Evolutionary conservation across 2,329 filamentous ascomycete species (phyloP), one percentile per base, ranked within the genome.

Genomic region (Xylariomycetidae sp.): DNA sequence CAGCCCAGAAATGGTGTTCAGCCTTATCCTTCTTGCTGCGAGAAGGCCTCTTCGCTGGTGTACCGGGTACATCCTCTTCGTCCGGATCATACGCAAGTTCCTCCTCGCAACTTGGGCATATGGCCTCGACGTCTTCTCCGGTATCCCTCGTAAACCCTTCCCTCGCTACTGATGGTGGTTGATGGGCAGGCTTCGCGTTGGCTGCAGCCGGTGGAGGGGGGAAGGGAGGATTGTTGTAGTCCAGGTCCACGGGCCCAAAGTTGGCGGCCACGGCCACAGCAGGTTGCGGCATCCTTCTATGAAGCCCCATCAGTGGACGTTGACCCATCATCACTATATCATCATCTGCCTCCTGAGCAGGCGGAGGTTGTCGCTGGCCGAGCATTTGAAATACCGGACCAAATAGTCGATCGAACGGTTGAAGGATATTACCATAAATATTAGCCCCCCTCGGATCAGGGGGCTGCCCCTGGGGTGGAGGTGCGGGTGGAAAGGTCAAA

Each of bases 1-100:
- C 72, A 1, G 92, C 83, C 88, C 89, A 97, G 42, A 97, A 90
- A 50, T 95, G 85, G 53, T 86, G 81, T 60, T 94, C 88, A 15
- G 70, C 72, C 6, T 66, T 61, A 14, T 70, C 64, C 49, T 72
- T 79, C 30, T 64, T 63, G 25, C 63, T 70, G 13, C 64, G 59
- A 18, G 58, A 49, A n/a, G n/a, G n/a, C 40, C 62, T 70, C 51
- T 63, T 65, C 3, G 50, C 31, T 0, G 58, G 54, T 5, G 53
- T 51, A 14, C 42, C 42, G 19, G 49, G 42, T 16, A 53, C 49
- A 25, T 65, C 61, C 1, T 64, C 55, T 4, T 31, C 50, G 26
- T 58, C 54, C 0, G 78, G 78, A 11, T 88, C 85, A 31, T 82
- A 79, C 5, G 87, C 84, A 12, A 98, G 66, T 61, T 97, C 90